Percentiles rank a stretch among this genome's conserved stretches.
Evolutionary conservation across 2,329 filamentous ascomycete genomes (phyloP).

Genomic region (Fusarium pininemorale): DNA sequence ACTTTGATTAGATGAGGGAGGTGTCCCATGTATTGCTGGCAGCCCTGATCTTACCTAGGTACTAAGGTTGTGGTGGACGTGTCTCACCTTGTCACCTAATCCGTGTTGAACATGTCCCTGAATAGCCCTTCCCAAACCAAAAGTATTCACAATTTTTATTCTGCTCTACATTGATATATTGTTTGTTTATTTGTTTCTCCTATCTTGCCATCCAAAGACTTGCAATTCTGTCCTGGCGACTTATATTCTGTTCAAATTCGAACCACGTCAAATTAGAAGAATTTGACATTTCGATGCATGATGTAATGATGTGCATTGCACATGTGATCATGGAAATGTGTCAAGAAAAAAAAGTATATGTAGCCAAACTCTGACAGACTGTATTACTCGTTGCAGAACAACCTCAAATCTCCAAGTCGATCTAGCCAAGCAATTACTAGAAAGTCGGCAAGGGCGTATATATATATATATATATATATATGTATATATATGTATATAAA

Average conservation of each 20-base stretch:
- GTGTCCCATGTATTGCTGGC: neutral
- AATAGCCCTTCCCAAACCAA: neutral
- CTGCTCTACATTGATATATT: neutral
- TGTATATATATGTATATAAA: neutral
- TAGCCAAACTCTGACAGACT: neutral
- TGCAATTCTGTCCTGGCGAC: neutral
- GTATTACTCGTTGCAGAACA: neutral
- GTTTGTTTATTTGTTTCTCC: neutral
- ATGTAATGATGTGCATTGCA: constrained; percentile 18
- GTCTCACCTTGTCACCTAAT: neutral
- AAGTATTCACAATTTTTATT: neutral
- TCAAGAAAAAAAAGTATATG: neutral
- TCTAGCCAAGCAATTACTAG: neutral
- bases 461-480: neutral
- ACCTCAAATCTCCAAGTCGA: neutral
- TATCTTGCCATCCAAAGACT: neutral
- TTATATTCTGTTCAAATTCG: neutral
- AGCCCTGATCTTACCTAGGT: neutral
- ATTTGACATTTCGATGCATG: neutral
- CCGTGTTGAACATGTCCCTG: neutral
- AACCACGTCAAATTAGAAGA: neutral
- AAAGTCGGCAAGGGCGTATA: neutral
- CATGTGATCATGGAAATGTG: neutral
- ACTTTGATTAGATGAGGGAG: neutral
- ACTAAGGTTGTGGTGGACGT: neutral